Evolutionary conservation across 2,329 filamentous ascomycete species (phyloP).

Genomic region (Ophiocordyceps camponoti-floridani): DNA sequence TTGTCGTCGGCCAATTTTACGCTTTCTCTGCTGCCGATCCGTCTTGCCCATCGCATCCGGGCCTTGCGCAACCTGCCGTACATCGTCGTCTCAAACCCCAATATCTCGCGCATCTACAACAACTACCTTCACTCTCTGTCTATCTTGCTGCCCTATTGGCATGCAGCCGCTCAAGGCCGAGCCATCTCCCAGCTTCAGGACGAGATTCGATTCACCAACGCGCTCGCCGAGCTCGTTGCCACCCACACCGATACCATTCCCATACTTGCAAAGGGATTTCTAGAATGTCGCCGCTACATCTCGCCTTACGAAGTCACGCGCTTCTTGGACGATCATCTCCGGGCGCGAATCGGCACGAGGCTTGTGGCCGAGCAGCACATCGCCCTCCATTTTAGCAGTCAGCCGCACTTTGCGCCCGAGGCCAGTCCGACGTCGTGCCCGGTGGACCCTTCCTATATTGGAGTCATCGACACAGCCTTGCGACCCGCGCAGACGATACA

Average conservation of each 20-base stretch:
- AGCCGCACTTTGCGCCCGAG: constrained; percentile 47
- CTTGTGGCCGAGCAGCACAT: constrained; percentile 95
- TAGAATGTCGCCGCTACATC: constrained; percentile 87
- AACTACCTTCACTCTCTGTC: constrained; percentile 92
- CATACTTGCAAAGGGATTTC: constrained; percentile 75
- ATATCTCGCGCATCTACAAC: constrained; percentile 85
- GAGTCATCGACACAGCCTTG: constrained; percentile 84
- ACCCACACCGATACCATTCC: constrained; percentile 93
- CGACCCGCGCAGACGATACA: constrained; percentile 68
- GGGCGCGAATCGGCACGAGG: constrained; percentile 82
- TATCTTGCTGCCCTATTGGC: constrained; percentile 65
- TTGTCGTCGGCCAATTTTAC: constrained; percentile 92
- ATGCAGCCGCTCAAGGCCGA: constrained; percentile 24
- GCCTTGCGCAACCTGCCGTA: constrained; percentile 86
- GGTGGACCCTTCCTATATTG: constrained; percentile 55
- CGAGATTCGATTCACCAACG: constrained; percentile 79
- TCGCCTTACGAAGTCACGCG: constrained; percentile 63
- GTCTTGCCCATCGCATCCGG: constrained; percentile 85
- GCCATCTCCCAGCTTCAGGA: constrained; percentile 51
- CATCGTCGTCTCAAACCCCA: constrained; percentile 95
- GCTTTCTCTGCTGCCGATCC: constrained; percentile 75
- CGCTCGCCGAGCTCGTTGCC: constrained; percentile 85
- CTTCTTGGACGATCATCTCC: constrained; percentile 86
- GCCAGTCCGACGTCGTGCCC: constrained; percentile 31
- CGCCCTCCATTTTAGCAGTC: constrained; percentile 57